A percentile compares a stretch with the other conserved stretches of the same genome.
Conservation (phyloP, 2,329 filamentous ascomycete genomes). For the Neonectria neomacrospora region DNA sequence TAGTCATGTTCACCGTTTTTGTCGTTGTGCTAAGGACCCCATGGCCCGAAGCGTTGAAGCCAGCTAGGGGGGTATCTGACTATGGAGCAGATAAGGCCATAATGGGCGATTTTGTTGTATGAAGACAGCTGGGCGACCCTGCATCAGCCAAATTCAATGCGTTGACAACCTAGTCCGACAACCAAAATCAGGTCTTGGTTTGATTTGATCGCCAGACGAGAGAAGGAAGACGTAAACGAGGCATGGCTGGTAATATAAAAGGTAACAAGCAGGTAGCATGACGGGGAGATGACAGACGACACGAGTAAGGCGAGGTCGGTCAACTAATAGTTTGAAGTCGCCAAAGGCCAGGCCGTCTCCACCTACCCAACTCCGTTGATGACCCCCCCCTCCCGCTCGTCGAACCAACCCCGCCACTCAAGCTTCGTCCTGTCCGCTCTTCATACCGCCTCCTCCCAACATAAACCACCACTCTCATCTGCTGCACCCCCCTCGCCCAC, state of each 20-base stretch:
- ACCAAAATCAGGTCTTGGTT: neutral
- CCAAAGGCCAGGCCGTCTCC: slow-evolving; percentile 8
- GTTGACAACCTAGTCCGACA: slow-evolving; percentile 23
- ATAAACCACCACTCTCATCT: slow-evolving; percentile 23
- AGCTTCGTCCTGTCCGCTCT: slow-evolving; percentile 30
- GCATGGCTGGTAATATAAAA: neutral
- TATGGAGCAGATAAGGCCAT: neutral
- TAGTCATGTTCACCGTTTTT: slow-evolving; percentile 6
- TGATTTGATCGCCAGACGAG: neutral
- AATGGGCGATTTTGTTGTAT: neutral
- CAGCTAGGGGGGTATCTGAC: neutral
- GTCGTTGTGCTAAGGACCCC: neutral
- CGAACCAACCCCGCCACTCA: slow-evolving; percentile 29
- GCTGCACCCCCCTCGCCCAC: slow-evolving; percentile 15
- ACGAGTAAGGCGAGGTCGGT: slow-evolving; percentile 3
- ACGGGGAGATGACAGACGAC: neutral
- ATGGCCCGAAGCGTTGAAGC: neutral
- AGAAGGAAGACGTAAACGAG: neutral
- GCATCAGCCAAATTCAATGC: slow-evolving; percentile 24
- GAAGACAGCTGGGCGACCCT: slow-evolving; percentile 24
- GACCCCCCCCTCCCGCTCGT: slow-evolving; percentile 8
- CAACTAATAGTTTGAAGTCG: slow-evolving; percentile 5
- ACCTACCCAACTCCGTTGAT: slow-evolving; percentile 9
- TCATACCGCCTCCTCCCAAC: slow-evolving; percentile 35
- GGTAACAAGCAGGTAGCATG: neutral